These are phyloP conservation scores for Didymella arachidicola DNA, from an alignment of 2,329 filamentous ascomycete species.

Conservation along the genomic window DNA sequence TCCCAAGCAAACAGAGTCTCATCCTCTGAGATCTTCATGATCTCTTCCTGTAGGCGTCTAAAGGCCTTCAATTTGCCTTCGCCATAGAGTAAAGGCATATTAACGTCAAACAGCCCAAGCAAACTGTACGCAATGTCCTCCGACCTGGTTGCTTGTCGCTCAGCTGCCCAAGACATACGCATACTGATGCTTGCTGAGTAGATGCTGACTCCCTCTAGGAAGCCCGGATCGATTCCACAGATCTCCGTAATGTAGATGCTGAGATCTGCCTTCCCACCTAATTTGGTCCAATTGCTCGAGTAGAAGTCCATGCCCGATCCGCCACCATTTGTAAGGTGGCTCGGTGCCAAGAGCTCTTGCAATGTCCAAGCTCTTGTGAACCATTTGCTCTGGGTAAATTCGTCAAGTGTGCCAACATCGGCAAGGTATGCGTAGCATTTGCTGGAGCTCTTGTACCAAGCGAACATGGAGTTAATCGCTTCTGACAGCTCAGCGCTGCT, in stretches of 20 bases:
- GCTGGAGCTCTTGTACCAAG: conserved; percentile 23
- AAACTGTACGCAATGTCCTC: conserved; percentile 36
- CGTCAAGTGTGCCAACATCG: conserved; percentile 9
- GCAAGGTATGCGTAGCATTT: conserved; percentile 29
- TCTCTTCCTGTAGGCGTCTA: conserved; percentile 32
- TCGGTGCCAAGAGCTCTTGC: conserved; percentile 31
- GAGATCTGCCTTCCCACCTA: conserved; percentile 13
- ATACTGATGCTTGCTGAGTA: conserved; percentile 23
- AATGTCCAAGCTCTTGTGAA: conserved; percentile 30
- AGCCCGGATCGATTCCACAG: conserved; percentile 19
- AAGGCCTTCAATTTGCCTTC: conserved; percentile 30
- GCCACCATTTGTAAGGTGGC: neutral
- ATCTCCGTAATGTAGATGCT: neutral
- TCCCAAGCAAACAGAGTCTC: conserved; percentile 33
- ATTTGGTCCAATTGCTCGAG: conserved; percentile 12
- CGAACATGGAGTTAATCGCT: conserved; percentile 31
- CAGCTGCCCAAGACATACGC: conserved; percentile 34
- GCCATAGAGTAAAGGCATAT: conserved; percentile 30
- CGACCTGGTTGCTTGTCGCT: conserved; percentile 24
- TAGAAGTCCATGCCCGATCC: conserved; percentile 22
- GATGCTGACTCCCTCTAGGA: conserved; percentile 12
- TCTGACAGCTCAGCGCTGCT: conserved; percentile 26
- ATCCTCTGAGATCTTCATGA: conserved; percentile 32
- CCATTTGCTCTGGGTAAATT: conserved; percentile 21
- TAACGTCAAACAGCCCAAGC: conserved; percentile 33